Base-by-base conservation (phyloP, 495 filamentous ascomycete genomes). In the Penicillium macrosclerotiorum region DNA sequence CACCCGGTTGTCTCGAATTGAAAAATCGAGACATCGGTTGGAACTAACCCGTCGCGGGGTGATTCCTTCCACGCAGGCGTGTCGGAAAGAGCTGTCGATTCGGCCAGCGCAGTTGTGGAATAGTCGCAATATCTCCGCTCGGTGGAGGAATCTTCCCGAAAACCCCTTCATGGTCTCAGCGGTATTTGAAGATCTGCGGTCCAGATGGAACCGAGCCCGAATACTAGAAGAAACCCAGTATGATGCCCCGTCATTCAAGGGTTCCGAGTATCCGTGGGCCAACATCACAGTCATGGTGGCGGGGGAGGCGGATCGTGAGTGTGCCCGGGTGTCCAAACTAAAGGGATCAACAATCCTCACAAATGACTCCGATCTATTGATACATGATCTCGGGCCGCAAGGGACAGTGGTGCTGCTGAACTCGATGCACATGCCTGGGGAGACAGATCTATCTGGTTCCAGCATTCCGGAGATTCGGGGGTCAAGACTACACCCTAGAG, bases 301-400 rank as follows among this genome's bases (percentile, higher is more conserved):
- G 0, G 85, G 84, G 0, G 87, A 91, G 59, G 87, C 87, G 14
- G 86, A 91, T 54, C 55, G 63, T 4, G 84, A 77, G 52, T 90
- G 86, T 64, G 86, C 82, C 8, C 51, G 66, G 24, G 64, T 77
- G 34, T 62, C 79, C n/a, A 70, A 62, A n/a, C 36, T 61, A 3
- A 62, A 72, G 35, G 79, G 75, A 3, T 74, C 75, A 0, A 64
- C 69, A 3, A 59, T 88, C 19, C 54, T 91, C 8, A 88, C 86
- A 6, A 77, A 73, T 18, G 87, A 91, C 54, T 90, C 87, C 0
- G 87, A 91, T 52, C 69, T 90, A n/a, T 67, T 89, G 16, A 70
- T 88, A 0, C 74, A 88, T 54, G 74, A 87, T 36, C 68, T 88
- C 4, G 85, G 84, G 2, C 19, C 51, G 0, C 30, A 71, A 14